Percentiles rank a stretch among this genome's conserved stretches.
These are phyloP conservation scores for Neodidymelliopsis sp. DNA, from an alignment of 2,329 filamentous ascomycete genomes.

Conservation along the genomic window DNA sequence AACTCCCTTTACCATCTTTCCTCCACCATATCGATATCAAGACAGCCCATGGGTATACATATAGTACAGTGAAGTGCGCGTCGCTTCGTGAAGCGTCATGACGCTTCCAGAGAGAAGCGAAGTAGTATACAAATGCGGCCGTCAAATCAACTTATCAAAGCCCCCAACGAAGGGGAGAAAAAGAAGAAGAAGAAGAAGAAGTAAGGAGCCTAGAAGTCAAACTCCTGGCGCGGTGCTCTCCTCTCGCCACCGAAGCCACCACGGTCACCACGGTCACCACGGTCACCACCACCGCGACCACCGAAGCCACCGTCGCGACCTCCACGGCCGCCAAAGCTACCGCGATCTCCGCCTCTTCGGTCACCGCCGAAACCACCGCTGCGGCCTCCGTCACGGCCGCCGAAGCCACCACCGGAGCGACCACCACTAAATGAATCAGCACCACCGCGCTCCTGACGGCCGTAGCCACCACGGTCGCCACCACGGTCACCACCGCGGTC, in stretches of 20 bases:
- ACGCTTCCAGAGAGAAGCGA: conserved; percentile 5
- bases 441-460: conserved; percentile 21
- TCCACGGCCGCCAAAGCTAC: conserved; percentile 12
- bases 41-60: conserved; percentile 27
- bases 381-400: conserved; percentile 18
- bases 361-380: conserved; percentile 20
- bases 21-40: conserved; percentile 14
- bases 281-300: conserved; percentile 19
- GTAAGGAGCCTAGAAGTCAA: conserved; percentile 4
- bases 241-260: conserved; percentile 18
- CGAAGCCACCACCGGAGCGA: conserved; percentile 12
- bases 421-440: conserved; percentile 5
- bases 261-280: not conserved
- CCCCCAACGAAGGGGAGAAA: not conserved
- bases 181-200: not conserved
- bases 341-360: conserved; percentile 19
- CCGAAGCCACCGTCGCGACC: conserved; percentile 23
- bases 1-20: not conserved
- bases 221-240: conserved; percentile 20
- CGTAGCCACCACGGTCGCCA: conserved; percentile 24
- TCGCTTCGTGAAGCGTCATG: not conserved
- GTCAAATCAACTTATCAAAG: conserved; percentile 2
- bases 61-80: conserved; percentile 25
- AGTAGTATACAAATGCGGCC: conserved; percentile 15
- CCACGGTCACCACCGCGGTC: conserved; percentile 16